Percentiles rank a stretch among this genome's conserved stretches.
Conservation (phyloP, 2,329 filamentous ascomycete genomes). For the Alternaria triticina region DNA sequence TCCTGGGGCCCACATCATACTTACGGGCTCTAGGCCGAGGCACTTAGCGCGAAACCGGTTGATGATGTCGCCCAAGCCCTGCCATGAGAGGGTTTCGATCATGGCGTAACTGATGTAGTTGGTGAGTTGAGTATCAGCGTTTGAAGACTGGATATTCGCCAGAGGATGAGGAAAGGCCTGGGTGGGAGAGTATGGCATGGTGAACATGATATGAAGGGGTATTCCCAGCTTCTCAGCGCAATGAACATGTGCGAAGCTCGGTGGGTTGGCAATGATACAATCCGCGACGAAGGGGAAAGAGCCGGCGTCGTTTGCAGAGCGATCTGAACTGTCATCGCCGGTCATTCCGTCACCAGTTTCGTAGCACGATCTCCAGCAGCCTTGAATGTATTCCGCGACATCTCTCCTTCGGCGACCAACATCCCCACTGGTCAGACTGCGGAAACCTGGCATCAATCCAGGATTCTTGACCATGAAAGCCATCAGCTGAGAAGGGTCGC, state of each 20-base stretch:
- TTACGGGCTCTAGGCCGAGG: conserved; percentile 51
- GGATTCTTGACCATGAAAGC: conserved; percentile 59
- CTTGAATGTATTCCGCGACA: conserved; percentile 33
- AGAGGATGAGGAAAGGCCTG: conserved; percentile 57
- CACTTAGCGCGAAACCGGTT: conserved; percentile 49
- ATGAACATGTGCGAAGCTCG: conserved; percentile 76
- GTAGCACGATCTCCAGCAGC: conserved; percentile 41
- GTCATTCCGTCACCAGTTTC: conserved; percentile 40
- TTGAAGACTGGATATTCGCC: conserved; percentile 51
- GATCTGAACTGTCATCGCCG: neutral
- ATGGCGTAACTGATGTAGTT: conserved; percentile 57
- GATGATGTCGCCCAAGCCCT: conserved; percentile 57
- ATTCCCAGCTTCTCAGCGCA: conserved; percentile 74
- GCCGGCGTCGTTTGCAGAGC: neutral
- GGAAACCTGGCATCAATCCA: conserved; percentile 42
- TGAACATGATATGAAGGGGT: conserved; percentile 77
- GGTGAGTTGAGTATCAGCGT: conserved; percentile 38
- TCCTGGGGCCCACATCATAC: conserved; percentile 44
- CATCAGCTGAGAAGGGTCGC: conserved; percentile 52
- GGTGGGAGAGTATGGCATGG: conserved; percentile 59
- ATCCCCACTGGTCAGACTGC: conserved; percentile 32
- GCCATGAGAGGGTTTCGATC: conserved; percentile 59
- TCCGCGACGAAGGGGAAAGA: conserved; percentile 76
- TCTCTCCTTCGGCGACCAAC: conserved; percentile 37
- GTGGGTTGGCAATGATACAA: conserved; percentile 77